Evolutionary conservation across 2,329 filamentous ascomycete genomes (phyloP).

Genomic region (Arthroderma sp.): DNA sequence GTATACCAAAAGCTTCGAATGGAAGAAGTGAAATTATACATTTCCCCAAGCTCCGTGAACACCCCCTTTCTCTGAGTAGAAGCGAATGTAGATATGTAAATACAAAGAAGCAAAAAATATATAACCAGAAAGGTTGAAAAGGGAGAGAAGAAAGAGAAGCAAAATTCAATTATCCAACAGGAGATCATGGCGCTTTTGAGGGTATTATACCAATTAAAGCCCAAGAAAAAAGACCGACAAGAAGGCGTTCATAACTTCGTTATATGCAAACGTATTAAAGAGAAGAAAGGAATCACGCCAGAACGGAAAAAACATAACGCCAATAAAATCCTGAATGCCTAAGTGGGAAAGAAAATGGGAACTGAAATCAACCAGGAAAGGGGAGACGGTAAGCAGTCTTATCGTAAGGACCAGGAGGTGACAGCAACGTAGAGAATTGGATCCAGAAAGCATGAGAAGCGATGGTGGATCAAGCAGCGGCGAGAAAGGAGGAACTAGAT

Average conservation of each 20-base stretch:
- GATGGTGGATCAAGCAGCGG: background rate
- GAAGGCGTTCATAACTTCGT: conserved; percentile 9
- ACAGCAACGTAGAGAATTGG: background rate
- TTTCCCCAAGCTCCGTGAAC: background rate
- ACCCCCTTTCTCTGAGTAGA: background rate
- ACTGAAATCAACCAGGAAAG: background rate
- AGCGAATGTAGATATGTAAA: background rate
- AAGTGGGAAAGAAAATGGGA: background rate
- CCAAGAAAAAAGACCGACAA: conserved; percentile 4
- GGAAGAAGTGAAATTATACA: background rate
- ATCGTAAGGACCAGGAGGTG: no score
- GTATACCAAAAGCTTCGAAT: no score
- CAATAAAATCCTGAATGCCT: background rate
- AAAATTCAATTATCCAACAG: background rate
- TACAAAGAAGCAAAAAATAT: background rate
- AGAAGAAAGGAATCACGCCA: background rate
- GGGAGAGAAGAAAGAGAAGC: background rate
- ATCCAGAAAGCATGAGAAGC: background rate
- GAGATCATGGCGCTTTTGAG: conserved; percentile 3
- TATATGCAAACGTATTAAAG: conserved; percentile 3
- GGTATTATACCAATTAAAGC: conserved; percentile 5
- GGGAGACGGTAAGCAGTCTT: no score
- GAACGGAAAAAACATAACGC: background rate
- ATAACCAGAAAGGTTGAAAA: background rate
- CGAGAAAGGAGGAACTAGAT: background rate